Conservation (phyloP, 2,329 filamentous ascomycete genomes). For the Stromatinia cepivora region DNA sequence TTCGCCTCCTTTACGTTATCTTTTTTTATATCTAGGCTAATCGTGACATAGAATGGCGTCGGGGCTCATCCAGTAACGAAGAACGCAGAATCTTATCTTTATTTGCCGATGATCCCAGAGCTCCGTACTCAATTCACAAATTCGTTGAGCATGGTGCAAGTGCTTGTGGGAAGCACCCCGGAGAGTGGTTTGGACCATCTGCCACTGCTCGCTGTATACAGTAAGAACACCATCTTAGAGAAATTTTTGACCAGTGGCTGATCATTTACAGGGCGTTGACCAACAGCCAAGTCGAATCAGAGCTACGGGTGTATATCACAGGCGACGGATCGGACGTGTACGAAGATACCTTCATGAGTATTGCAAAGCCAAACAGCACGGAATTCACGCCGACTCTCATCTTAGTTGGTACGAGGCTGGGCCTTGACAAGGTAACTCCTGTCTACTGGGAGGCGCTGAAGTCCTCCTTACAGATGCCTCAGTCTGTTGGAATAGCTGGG, state of each 20-base stretch:
- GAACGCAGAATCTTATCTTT: slow-evolving; percentile 73
- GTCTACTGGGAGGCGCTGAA: slow-evolving; percentile 96
- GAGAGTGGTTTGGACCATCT: slow-evolving; percentile 98
- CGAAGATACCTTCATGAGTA: slow-evolving; percentile 79
- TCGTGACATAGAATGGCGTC: slow-evolving; percentile 67
- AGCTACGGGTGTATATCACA: slow-evolving; percentile 81
- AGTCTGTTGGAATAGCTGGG: slow-evolving; percentile 96
- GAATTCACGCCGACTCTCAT: slow-evolving; percentile 82
- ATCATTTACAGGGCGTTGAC: slow-evolving; percentile 64
- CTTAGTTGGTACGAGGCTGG: slow-evolving; percentile 82
- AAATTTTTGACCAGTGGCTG: slow-evolving; percentile 18
- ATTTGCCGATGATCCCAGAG: slow-evolving; percentile 83
- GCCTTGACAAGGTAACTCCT: slow-evolving; percentile 90
- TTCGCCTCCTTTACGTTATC: slow-evolving; percentile 43
- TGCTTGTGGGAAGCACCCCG: slow-evolving; percentile 89
- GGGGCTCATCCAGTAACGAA: slow-evolving; percentile 55
- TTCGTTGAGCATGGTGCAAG: slow-evolving; percentile 87
- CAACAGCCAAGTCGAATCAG: slow-evolving; percentile 60
- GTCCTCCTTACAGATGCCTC: slow-evolving; percentile 77
- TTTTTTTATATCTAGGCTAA: slow-evolving; percentile 11
- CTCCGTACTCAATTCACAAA: slow-evolving; percentile 91
- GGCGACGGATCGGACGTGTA: slow-evolving; percentile 91
- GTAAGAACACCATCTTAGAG: slow-evolving; percentile 51
- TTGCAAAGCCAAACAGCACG: slow-evolving; percentile 67
- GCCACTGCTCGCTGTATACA: slow-evolving; percentile 92